Evolutionary conservation across 2,329 filamentous ascomycete species (phyloP).

Genomic region (Exutisphaerella laricina): DNA sequence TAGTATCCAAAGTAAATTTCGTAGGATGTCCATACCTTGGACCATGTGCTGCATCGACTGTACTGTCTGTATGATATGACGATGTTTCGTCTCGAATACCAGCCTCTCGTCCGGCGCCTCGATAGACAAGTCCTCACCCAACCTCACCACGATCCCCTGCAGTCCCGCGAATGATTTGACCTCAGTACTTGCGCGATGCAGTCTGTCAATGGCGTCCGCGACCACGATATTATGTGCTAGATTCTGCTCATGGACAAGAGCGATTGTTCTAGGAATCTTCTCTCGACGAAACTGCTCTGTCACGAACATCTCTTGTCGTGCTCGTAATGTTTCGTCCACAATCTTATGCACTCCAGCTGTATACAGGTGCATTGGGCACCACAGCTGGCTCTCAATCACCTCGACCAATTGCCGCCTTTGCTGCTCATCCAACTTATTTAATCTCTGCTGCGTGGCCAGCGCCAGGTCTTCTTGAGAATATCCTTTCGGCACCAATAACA

Average conservation of each 20-base stretch:
- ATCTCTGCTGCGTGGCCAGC: constrained; percentile 9
- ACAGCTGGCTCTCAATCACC: constrained; percentile 19
- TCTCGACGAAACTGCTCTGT: constrained; percentile 25
- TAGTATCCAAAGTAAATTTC: constrained; percentile 33
- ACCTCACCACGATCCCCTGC: constrained; percentile 20
- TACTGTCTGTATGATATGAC: constrained; percentile 20
- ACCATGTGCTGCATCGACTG: constrained; percentile 25
- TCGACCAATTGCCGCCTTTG: constrained; percentile 12
- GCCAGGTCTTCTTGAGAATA: constrained; percentile 15
- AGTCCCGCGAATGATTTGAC: constrained; percentile 24
- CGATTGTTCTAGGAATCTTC: constrained; percentile 18
- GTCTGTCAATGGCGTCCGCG: constrained; percentile 26
- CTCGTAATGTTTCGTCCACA: constrained; percentile 23
- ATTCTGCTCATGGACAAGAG: constrained; percentile 15
- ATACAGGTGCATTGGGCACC: constrained; percentile 28
- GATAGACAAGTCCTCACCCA: constrained; percentile 27
- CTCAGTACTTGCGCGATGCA: constrained; percentile 21
- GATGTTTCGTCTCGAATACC: constrained; percentile 19
- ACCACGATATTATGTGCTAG: constrained; percentile 19
- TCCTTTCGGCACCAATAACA: constrained; percentile 16
- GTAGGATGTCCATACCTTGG: constrained; percentile 30
- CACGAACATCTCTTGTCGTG: constrained; percentile 27
- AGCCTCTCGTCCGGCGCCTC: constrained; percentile 13
- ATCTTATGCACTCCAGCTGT: constrained; percentile 22
- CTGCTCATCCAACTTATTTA: constrained; percentile 16